Evolutionary conservation across 2,329 filamentous ascomycete genomes (phyloP).

Genomic region (Epichloe sibirici): DNA sequence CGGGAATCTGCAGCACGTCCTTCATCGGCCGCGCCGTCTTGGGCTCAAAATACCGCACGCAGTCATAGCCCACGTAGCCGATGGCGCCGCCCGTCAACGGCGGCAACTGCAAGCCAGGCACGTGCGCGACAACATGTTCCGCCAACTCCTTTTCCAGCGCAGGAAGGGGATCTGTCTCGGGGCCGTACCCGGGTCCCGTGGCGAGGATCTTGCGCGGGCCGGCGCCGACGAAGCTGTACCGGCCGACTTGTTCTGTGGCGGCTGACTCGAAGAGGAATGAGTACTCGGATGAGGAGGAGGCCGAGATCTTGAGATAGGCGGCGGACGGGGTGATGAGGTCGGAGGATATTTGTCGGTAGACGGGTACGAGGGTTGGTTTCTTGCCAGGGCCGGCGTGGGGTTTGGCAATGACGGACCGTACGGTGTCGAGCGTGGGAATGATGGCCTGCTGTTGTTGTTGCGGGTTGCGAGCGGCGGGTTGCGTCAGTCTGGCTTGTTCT

Average conservation of each 20-base stretch:
- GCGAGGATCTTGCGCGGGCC: slow-evolving; percentile 69
- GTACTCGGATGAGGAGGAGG: slow-evolving; percentile 53
- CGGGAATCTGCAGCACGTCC: slow-evolving; percentile 78
- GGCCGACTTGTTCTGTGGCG: slow-evolving; percentile 81
- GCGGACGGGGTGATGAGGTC: slow-evolving; percentile 91
- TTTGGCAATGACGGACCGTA: slow-evolving; percentile 29
- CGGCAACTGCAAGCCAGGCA: slow-evolving; percentile 73
- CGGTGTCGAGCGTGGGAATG: slow-evolving; percentile 33
- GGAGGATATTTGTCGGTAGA: slow-evolving; percentile 76
- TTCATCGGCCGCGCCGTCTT: slow-evolving; percentile 84
- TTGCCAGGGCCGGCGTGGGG: slow-evolving; percentile 15
- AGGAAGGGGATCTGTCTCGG: slow-evolving; percentile 72
- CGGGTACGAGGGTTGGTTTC: slow-evolving; percentile 60
- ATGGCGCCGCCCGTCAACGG: slow-evolving; percentile 85
- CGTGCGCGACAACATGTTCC: slow-evolving; percentile 64
- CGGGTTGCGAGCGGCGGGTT: neutral
- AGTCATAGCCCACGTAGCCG: slow-evolving; percentile 95
- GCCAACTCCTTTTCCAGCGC: slow-evolving; percentile 70
- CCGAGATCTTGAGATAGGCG: slow-evolving; percentile 84
- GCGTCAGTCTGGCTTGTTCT: neutral
- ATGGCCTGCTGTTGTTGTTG: slow-evolving; percentile 23
- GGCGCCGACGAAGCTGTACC: slow-evolving; percentile 91
- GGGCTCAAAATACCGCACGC: slow-evolving; percentile 94
- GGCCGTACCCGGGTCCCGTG: slow-evolving; percentile 79
- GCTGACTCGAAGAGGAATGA: slow-evolving; percentile 96